Evolutionary conservation across 495 filamentous ascomycete species (phyloP), one percentile per base, ranked within the genome.

Genomic region (Penicillium alfredii): DNA sequence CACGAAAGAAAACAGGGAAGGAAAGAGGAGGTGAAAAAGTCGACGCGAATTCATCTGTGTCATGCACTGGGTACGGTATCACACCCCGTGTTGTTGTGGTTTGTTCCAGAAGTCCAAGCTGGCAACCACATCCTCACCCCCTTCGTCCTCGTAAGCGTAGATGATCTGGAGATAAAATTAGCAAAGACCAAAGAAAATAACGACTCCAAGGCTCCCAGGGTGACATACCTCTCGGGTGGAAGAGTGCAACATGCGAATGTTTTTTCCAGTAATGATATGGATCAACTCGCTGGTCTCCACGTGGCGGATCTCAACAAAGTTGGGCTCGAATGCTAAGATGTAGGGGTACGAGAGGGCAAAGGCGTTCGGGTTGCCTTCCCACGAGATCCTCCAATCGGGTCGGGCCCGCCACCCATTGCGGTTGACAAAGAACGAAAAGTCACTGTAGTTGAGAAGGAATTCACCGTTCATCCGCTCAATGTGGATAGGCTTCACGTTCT

Each of bases 381-480:
- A 99, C 18, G 85, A 83, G 49, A 99, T 94, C 42, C 79, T 81
- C 93, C 93, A 99, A 54, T 99, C 93, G 11, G 88, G 84, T 43
- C 88, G 74, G 21, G 90, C 88, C 35, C 93, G 77, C 93, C 93
- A 99, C 16, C 93, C 93, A 57, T 99, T 95, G 34, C 92, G 78
- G 62, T 99, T 97, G 51, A 99, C 92, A 52, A 94, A 99, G 74
- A 99, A 97, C 12, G 86, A 93, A 58, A 95, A 97, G 50, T 99
- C 93, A 13, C 85, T 87, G 62, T 99, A 99, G 60, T 95, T 96
- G 35, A 99, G 76, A 26, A 99, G 72, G 73, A 99, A 99, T 57
- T 97, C 93, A 45, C 88, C 87, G 45, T 90, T 87, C 51, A 97
- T 78, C 12, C 93, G 82, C 58, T 97, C 94, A 54, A 99, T 96